phyloP scores from a whole-genome alignment of 352 stramenopile species.

The Phytophthora meadii region DNA sequence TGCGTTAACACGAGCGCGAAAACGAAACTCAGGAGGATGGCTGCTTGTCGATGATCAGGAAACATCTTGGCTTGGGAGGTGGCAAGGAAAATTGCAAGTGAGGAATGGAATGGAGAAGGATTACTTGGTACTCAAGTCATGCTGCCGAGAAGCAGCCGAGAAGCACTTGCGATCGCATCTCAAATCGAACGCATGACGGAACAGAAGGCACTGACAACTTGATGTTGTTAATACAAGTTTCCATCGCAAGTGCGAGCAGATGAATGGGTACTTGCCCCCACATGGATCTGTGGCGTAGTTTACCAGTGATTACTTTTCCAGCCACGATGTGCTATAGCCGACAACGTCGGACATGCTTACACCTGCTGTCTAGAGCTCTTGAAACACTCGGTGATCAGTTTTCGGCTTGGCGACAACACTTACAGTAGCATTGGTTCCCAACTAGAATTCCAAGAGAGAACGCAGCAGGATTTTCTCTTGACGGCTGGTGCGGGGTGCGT shows the following conservation, averaged over 20 bases:
- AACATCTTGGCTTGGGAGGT: conserved; percentile 4
- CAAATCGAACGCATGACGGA: conserved; percentile 10
- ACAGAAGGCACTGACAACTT: background rate
- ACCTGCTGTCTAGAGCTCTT: too few relatives aligned
- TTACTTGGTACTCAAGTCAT: background rate
- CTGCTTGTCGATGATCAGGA: background rate
- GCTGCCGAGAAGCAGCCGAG: background rate
- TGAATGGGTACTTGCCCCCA: conserved; percentile 6
- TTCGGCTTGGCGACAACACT: too few relatives aligned
- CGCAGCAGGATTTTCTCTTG: too few relatives aligned
- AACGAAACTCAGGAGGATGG: background rate
- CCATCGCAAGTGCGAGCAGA: background rate
- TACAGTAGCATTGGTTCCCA: too few relatives aligned
- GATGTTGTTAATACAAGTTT: conserved; percentile 1
- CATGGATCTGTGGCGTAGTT: conserved; percentile 3
- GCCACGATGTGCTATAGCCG: background rate
- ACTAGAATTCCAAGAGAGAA: too few relatives aligned
- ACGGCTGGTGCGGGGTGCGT: too few relatives aligned
- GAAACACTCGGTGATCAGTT: too few relatives aligned
- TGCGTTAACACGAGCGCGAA: conserved; percentile 5
- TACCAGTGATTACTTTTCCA: background rate
- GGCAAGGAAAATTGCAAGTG: conserved; percentile 13
- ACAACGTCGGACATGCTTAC: too few relatives aligned
- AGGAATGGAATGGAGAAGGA: background rate
- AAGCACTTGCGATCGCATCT: conserved; percentile 10